Evolutionary conservation across 2,329 filamentous ascomycete species (phyloP), one percentile per base, ranked within the genome.

Genomic region (Botrytis porri): DNA sequence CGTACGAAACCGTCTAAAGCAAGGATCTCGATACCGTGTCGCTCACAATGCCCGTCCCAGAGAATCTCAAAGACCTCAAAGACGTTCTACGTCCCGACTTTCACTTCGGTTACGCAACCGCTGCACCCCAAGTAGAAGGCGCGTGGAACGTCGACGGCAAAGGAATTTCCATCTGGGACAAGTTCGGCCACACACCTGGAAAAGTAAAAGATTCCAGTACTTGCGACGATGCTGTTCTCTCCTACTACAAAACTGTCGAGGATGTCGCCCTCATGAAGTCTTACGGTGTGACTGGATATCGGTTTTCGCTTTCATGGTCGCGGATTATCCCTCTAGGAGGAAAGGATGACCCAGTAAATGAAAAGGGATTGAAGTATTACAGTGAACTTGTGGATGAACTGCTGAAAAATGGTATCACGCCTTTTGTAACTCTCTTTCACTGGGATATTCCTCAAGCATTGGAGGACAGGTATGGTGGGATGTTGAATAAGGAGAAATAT

Each of bases 61-160:
- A 72, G 57, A 45, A 63, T n/a, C 41, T 72, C 20, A 25, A 70
- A 70, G 79, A 88, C 87, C 85, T 86, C 85, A 72, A 75, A 79
- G 77, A 79, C 74, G 79, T 80, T 80, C 84, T 93, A 67, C 89
- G 90, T 61, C 84, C 85, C 60, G 90, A 92, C 81, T 93, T 94
- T 82, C 83, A 89, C 75, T 94, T 91, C 91, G 92, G 92, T 70
- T 94, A 93, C 82, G 92, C 92, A 78, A 94, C 92, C 60, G 92
- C 92, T 73, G 86, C 89, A 88, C 96, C 95, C 83, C 93, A 97
- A 82, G 92, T 97, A 77, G 93, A 97, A 84, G 93, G 93, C 72
- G 89, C 88, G 65, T 85, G 86, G 69, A 85, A 92, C 59, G 87
- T 90, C 79, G 93, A 95, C 80, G 93, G 93, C 75, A 92, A 93